Evolutionary conservation across 768 basidiomycete species (phyloP).

Genomic region (Boletus rufocinnamomeus): DNA sequence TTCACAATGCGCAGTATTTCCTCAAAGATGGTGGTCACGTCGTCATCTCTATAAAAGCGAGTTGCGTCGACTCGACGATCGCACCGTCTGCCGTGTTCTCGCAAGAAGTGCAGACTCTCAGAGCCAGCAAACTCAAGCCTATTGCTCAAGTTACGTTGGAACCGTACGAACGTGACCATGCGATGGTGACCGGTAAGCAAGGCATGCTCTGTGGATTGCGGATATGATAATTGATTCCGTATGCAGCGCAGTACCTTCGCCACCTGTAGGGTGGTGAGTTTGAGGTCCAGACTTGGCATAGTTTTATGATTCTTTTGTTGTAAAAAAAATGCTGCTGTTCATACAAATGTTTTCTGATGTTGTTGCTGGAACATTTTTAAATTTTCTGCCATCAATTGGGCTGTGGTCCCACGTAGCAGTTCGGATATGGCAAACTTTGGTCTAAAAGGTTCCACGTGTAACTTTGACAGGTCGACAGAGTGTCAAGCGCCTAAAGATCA

Average conservation of each 20-base stretch:
- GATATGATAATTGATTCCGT: not conserved
- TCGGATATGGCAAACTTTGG: conserved; percentile 6
- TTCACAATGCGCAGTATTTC: conserved; percentile 92
- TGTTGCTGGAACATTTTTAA: conserved; percentile 5
- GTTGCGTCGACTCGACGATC: conserved; percentile 96
- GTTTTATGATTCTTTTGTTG: not conserved
- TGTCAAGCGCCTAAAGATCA: not conserved
- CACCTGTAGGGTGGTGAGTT: conserved; percentile 34
- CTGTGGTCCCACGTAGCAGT: not conserved
- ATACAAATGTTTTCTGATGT: conserved; percentile 20
- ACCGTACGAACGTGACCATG: conserved; percentile 88
- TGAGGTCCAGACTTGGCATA: not conserved
- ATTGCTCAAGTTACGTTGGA: conserved; percentile 95
- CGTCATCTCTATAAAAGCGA: conserved; percentile 98
- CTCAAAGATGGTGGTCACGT: conserved; percentile 90
- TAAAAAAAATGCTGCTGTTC: conserved; percentile 23
- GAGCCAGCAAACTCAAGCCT: conserved; percentile 83
- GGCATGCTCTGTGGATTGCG: not conserved
- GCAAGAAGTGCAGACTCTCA: conserved; percentile 78
- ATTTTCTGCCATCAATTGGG: not conserved
- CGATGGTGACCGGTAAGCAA: conserved; percentile 79
- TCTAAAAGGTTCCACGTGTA: conserved; percentile 14
- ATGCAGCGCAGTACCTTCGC: conserved; percentile 48
- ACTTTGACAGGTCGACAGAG: too few relatives aligned
- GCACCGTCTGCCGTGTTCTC: conserved; percentile 90